Evolutionary conservation across 805 yeast species (phyloP), one percentile per base, ranked within the genome.

Genomic region (Yamadazyma paraphyllophila): DNA sequence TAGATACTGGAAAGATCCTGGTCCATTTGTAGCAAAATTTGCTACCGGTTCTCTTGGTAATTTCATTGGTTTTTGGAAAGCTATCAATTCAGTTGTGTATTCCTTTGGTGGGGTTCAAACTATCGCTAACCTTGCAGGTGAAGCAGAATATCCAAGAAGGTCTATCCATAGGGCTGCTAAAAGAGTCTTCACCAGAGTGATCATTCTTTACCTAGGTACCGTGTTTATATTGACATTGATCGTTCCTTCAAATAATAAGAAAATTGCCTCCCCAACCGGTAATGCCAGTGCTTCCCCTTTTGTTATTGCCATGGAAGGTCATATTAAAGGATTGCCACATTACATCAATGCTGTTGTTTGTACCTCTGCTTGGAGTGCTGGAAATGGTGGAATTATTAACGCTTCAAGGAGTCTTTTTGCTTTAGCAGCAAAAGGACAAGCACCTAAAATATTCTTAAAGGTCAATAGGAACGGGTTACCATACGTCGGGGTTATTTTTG

Each of bases 331-430:
- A 0, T 56, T 71, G 16, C 71, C 70, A n/a, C 62, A 60, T 49
- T 57, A 67, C 26, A 61, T 71, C 42, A 71, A 71, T 52, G 74
- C 67, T 8, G 63, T 65, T 34, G 69, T 69, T 31, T 53, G 68
- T 41, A 63, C 71, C 0, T 67, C 73, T 6, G 76, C 74, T 1
- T 64, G 68, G 35, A 63, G 71, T n/a, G 71, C 72, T 31, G 70
- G 63, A 24, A 69, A 69, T 52, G 55, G 59, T 29, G 49, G 59
- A 8, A 39, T 65, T 11, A 52, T 63, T 27, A 56, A 56, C 36
- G 59, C 63, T 10, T 56, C 71, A 5, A 59, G 75, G 57, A 56
- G 58, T 8, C 41, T 67, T 7, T 70, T 58, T 52, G 69, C 73
- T 1, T 43, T 43, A 27, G 46, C 46, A 26, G 46, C 63, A 12